Conservation (phyloP, 257 asterid species). For the Petunia secreta region DNA sequence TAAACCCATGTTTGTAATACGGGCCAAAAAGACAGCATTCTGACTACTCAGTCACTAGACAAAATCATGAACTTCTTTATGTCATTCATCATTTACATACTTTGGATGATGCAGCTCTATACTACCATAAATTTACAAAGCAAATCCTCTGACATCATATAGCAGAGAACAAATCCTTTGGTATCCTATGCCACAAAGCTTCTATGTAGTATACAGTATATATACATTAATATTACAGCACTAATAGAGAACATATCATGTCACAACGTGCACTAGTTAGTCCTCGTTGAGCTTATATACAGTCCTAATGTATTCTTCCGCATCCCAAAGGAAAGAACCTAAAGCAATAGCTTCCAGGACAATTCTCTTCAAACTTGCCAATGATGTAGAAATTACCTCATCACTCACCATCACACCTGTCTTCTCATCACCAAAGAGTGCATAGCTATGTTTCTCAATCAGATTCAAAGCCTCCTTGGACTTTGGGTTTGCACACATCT, state of each 20-base stretch:
- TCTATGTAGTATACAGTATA: background rate
- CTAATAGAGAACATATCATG: background rate
- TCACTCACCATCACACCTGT: slow-evolving; percentile 43
- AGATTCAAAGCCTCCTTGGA: slow-evolving; percentile 68
- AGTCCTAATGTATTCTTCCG: slow-evolving; percentile 54
- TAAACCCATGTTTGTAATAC: background rate
- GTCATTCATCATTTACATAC: background rate
- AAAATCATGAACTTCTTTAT: slow-evolving; percentile 16
- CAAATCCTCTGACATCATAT: background rate
- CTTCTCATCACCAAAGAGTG: slow-evolving; percentile 65
- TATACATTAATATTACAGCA: background rate
- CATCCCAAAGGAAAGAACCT: slow-evolving; percentile 79
- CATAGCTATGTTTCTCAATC: slow-evolving; percentile 67
- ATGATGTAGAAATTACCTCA: slow-evolving; percentile 63
- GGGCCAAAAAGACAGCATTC: background rate
- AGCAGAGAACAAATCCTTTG: background rate
- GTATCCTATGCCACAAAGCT: background rate
- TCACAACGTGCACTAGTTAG: slow-evolving; percentile 29
- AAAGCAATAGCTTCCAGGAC: slow-evolving; percentile 87
- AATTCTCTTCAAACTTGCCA: slow-evolving; percentile 77
- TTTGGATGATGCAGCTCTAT: background rate
- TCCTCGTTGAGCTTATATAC: slow-evolving; percentile 65
- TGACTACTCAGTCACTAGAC: background rate
- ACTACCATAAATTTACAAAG: slow-evolving; percentile 17
- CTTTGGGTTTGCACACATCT: slow-evolving; percentile 70